These are phyloP conservation scores for Trichopus zeylanicus DNA, from an alignment of 116 monocot genomes.

Conservation along the genomic window DNA sequence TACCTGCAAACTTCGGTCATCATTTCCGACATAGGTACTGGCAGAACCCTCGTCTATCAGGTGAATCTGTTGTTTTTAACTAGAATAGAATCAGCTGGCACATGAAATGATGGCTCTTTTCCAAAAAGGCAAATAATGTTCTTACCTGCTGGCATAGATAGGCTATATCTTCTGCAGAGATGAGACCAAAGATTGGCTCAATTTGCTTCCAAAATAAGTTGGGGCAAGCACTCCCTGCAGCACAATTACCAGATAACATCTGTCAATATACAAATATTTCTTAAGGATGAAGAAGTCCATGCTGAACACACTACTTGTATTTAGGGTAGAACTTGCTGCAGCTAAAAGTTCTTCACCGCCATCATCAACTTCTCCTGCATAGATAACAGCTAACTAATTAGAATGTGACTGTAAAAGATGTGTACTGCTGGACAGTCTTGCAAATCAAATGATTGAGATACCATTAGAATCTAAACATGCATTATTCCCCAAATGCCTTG, in stretches of 20 bases:
- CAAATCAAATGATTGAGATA: background rate
- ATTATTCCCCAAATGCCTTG: background rate
- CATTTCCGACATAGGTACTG: constrained; percentile 9
- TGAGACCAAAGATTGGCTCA: constrained; percentile 35
- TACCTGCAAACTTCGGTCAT: constrained; percentile 28
- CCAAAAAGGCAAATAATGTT: constrained; percentile 5
- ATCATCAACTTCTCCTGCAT: constrained; percentile 1
- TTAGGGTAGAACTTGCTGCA: background rate
- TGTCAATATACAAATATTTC: background rate
- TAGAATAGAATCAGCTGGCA: background rate
- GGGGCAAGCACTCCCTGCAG: constrained; percentile 16
- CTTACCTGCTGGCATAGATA: constrained; percentile 39
- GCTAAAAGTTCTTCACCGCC: background rate
- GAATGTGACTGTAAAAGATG: background rate
- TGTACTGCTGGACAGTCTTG: background rate
- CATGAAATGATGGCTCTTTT: background rate
- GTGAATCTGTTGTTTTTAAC: constrained; percentile 14
- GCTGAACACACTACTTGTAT: background rate
- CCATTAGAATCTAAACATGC: background rate
- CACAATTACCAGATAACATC: background rate
- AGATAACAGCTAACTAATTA: background rate
- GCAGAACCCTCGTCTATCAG: constrained; percentile 14
- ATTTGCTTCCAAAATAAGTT: constrained; percentile 33
- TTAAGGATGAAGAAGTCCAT: constrained; percentile 12
- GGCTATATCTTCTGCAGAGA: constrained; percentile 34